Conservation (phyloP, 2,329 filamentous ascomycete species). For the Apiospora koreana region DNA sequence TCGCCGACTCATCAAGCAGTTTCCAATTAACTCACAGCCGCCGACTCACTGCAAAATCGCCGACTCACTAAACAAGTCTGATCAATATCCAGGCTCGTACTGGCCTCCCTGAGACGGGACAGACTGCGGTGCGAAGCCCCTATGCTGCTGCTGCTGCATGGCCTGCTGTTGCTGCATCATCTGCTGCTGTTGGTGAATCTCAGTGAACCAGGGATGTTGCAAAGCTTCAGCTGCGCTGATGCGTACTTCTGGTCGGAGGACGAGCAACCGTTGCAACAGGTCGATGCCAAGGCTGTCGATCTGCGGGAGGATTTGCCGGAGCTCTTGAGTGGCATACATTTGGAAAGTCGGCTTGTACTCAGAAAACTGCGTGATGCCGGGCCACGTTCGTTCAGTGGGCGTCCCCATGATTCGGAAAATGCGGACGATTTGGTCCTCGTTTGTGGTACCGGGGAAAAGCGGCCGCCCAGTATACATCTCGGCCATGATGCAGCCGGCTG, state of each 20-base stretch:
- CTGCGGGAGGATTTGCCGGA: slow-evolving; percentile 83
- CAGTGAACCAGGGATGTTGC: slow-evolving; percentile 89
- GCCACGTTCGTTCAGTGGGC: slow-evolving; percentile 92
- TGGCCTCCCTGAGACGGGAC: slow-evolving; percentile 28
- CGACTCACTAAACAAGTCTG: slow-evolving; percentile 10
- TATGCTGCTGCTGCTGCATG: slow-evolving; percentile 28
- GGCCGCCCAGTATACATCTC: slow-evolving; percentile 98
- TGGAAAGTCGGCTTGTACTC: slow-evolving; percentile 97
- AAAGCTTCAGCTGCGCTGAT: slow-evolving; percentile 86
- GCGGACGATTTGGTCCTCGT: slow-evolving; percentile 94
- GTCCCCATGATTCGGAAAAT: slow-evolving; percentile 99
- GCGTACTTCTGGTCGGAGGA: slow-evolving; percentile 87
- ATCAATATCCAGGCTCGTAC: slow-evolving; percentile 29
- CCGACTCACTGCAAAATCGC: too few relatives aligned
- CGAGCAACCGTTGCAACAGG: slow-evolving; percentile 85
- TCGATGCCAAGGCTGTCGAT: slow-evolving; percentile 88
- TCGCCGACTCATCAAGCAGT: background rate
- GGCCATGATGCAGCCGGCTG: slow-evolving; percentile 98
- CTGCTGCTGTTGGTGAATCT: slow-evolving; percentile 60
- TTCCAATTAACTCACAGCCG: too few relatives aligned
- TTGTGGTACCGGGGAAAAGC: slow-evolving; percentile 95
- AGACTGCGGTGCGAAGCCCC: slow-evolving; percentile 28
- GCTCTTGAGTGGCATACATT: slow-evolving; percentile 89
- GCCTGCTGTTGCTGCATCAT: slow-evolving; percentile 32
- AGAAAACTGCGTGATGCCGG: slow-evolving; percentile 90